Percentiles rank a stretch among this genome's conserved stretches.
These are phyloP conservation scores for Colletotrichum cordylinicola DNA, from an alignment of 2,329 filamentous ascomycete species.

Conservation along the genomic window DNA sequence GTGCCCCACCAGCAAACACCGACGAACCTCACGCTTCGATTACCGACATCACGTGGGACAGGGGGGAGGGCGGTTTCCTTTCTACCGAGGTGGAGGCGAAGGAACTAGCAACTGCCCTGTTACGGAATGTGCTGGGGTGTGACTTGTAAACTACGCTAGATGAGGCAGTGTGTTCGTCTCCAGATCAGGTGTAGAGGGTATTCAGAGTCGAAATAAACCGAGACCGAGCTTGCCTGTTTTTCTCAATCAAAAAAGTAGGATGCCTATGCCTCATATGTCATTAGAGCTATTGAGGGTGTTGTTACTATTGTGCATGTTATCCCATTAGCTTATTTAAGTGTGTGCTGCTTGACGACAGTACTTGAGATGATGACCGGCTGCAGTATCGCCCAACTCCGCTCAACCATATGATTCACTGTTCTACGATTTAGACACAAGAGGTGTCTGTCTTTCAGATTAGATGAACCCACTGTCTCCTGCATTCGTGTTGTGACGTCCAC, in stretches of 20 bases:
- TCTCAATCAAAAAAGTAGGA: rapidly evolving
- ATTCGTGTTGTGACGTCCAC: neutral
- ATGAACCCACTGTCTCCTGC: neutral
- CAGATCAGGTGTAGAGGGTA: neutral
- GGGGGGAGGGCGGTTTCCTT: neutral
- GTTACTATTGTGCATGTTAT: neutral
- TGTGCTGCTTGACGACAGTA: neutral
- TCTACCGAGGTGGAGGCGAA: neutral
- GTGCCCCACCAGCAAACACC: neutral
- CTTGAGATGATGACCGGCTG: neutral
- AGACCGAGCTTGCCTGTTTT: neutral
- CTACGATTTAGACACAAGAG: too few relatives aligned
- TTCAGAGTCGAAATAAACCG: neutral
- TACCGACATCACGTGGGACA: neutral
- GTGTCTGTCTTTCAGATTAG: neutral
- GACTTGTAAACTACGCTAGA: neutral
- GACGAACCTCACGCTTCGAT: neutral
- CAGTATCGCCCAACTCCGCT: neutral
- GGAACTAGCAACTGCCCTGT: neutral
- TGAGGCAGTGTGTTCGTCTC: neutral
- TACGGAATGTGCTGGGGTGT: neutral
- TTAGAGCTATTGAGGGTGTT: neutral
- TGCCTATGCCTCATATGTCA: rapidly evolving
- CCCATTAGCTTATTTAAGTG: neutral
- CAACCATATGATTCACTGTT: neutral